A percentile compares a stretch with the other conserved stretches of the same genome.
These are phyloP conservation scores for Ustilago curta DNA, from an alignment of 1,284 basidiomycete species.

Conservation along the genomic window DNA sequence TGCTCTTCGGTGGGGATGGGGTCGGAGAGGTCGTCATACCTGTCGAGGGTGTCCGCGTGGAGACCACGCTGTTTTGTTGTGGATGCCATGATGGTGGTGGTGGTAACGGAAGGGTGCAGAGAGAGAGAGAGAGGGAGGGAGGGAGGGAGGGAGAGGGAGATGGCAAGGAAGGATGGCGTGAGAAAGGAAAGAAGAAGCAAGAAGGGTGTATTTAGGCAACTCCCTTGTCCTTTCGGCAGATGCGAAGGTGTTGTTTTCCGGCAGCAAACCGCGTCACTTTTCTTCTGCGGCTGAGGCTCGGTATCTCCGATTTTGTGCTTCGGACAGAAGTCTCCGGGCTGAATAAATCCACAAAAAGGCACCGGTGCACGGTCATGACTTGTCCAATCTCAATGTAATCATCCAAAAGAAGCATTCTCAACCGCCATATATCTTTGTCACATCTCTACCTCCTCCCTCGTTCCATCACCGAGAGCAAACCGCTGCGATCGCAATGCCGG, in stretches of 20 bases:
- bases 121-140: not conserved
- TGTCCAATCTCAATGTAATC: not conserved
- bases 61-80: constrained; percentile 11
- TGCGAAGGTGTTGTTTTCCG: constrained; percentile 21
- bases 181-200: not conserved
- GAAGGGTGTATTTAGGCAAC: constrained; percentile 5
- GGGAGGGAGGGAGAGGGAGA: not conserved
- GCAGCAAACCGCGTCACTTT: constrained; percentile 32
- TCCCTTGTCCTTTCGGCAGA: not conserved
- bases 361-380: constrained; percentile 15
- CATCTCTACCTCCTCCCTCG: not conserved
- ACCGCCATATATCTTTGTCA: not conserved
- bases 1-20: constrained; percentile 59
- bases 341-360: not conserved
- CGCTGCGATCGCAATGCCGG: constrained; percentile 8
- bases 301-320: constrained; percentile 15
- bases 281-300: not conserved
- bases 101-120: not conserved
- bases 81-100: constrained; percentile 8
- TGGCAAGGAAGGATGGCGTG: not conserved
- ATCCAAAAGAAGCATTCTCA: not conserved
- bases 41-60: constrained; percentile 43
- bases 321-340: not conserved
- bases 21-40: constrained; percentile 55
- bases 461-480: not conserved